Evolutionary conservation across 2,329 filamentous ascomycete genomes (phyloP).

Genomic region (Penicillium sp.): DNA sequence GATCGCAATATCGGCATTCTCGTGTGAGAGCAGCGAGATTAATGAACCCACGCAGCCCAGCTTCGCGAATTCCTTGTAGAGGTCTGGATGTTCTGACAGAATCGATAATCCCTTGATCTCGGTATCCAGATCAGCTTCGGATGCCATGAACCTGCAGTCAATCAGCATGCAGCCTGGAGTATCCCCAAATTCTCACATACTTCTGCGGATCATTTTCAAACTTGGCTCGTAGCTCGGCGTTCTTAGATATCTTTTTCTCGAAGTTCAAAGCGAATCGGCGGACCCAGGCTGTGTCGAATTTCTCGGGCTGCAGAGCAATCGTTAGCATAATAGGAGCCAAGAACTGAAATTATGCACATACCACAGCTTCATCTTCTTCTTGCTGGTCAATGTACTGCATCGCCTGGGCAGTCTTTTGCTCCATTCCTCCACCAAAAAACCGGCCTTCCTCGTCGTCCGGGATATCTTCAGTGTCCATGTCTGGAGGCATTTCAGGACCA

Average conservation of each 20-base stretch:
- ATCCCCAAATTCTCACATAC: constrained; percentile 39
- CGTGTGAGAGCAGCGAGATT: constrained; percentile 82
- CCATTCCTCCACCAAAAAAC: constrained; percentile 93
- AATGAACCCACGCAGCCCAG: constrained; percentile 72
- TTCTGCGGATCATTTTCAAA: constrained; percentile 78
- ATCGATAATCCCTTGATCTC: constrained; percentile 86
- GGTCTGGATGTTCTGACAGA: constrained; percentile 78
- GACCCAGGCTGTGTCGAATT: constrained; percentile 81
- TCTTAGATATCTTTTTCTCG: constrained; percentile 87
- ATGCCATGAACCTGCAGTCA: constrained; percentile 64
- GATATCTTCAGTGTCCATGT: constrained; percentile 59
- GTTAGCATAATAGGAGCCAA: constrained; percentile 21
- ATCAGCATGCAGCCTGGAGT: constrained; percentile 18
- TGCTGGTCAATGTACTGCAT: constrained; percentile 82
- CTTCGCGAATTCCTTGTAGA: constrained; percentile 78
- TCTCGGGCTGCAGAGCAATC: constrained; percentile 56
- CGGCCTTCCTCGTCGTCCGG: constrained; percentile 85
- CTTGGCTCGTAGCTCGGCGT: constrained; percentile 83
- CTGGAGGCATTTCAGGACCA: constrained; percentile 58
- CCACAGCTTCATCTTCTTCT: constrained; percentile 54
- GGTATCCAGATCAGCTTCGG: constrained; percentile 85
- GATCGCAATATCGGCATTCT: constrained; percentile 96
- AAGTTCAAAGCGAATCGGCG: constrained; percentile 78
- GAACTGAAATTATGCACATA: constrained; percentile 20
- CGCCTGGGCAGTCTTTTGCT: constrained; percentile 74